Percentiles rank a stretch among this genome's conserved stretches.
These are phyloP conservation scores for Aspergillus alliaceus DNA, from an alignment of 2,329 filamentous ascomycete genomes.

Conservation along the genomic window DNA sequence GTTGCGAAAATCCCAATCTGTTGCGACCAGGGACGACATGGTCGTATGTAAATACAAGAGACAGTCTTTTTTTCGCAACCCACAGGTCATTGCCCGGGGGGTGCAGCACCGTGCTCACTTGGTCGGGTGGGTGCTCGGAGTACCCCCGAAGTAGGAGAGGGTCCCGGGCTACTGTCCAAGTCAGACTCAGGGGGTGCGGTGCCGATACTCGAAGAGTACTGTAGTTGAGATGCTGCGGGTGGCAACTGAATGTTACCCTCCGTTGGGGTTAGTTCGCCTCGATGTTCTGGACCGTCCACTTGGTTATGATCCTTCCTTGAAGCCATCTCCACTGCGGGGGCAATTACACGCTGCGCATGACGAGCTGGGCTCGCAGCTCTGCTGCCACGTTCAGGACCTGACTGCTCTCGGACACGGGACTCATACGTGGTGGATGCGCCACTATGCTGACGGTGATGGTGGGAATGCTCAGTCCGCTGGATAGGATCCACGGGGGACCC, in stretches of 20 bases:
- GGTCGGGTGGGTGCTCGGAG: not conserved
- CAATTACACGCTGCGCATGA: not conserved
- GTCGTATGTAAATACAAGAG: not conserved
- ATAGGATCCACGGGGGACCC: slow-evolving; percentile 34
- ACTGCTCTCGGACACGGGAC: not conserved
- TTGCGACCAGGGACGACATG: not conserved
- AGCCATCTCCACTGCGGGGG: not conserved
- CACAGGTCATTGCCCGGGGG: not conserved
- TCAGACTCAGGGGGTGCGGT: slow-evolving; percentile 11
- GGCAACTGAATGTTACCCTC: not conserved
- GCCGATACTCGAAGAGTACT: slow-evolving; percentile 7
- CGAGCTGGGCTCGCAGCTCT: not conserved
- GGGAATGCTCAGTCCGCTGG: not conserved
- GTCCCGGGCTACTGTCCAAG: slow-evolving; percentile 10
- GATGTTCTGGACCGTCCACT: slow-evolving; percentile 1
- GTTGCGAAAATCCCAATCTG: not conserved
- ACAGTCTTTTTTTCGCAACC: not conserved
- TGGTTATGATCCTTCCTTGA: not conserved
- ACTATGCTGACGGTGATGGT: slow-evolving; percentile 11
- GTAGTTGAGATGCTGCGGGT: slow-evolving; percentile 1
- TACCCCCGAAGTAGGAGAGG: slow-evolving; percentile 3
- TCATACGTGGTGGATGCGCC: slow-evolving; percentile 9
- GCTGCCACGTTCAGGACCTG: slow-evolving; percentile 1
- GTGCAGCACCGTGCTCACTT: not conserved
- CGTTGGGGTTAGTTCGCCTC: slow-evolving; percentile 1